phyloP scores from a whole-genome alignment of 331 rosid genomes.

The Cucumis variabilis region DNA sequence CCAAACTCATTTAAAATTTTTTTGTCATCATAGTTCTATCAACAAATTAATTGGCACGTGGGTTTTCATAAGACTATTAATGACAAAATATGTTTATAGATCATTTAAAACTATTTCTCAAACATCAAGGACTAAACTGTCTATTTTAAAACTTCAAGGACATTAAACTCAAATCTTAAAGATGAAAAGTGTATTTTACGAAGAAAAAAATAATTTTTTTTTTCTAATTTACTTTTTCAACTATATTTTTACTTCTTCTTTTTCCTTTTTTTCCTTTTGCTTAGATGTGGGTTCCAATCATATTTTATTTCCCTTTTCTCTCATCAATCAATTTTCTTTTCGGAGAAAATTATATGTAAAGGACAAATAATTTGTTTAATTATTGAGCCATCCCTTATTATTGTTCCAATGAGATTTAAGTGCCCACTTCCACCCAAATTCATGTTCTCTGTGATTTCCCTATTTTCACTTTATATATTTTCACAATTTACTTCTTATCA shows the following conservation, averaged over 20 bases:
- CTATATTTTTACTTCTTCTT: not conserved
- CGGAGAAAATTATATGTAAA: not conserved
- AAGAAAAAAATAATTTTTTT: too few species aligned
- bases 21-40: too few species aligned
- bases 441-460: not conserved
- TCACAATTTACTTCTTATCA: not conserved
- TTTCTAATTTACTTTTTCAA: not conserved
- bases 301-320: not conserved
- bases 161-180: too few species aligned
- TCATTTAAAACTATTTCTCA: too few species aligned
- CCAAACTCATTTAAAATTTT: too few species aligned
- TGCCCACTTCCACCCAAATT: not conserved
- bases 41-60: too few species aligned
- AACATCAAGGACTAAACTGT: too few species aligned
- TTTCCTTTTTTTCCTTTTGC: too few species aligned
- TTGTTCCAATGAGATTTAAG: not conserved
- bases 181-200: too few species aligned
- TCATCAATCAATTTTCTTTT: slow-evolving; percentile 4
- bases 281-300: not conserved
- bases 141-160: too few species aligned
- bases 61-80: too few species aligned
- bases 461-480: not conserved
- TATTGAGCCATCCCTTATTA: not conserved
- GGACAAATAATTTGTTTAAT: slow-evolving; percentile 24
- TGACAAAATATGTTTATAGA: too few species aligned